Percentiles rank a stretch among this genome's conserved stretches.
These are phyloP conservation scores for Shiraia sp. DNA, from an alignment of 2,329 filamentous ascomycete genomes.

Conservation along the genomic window DNA sequence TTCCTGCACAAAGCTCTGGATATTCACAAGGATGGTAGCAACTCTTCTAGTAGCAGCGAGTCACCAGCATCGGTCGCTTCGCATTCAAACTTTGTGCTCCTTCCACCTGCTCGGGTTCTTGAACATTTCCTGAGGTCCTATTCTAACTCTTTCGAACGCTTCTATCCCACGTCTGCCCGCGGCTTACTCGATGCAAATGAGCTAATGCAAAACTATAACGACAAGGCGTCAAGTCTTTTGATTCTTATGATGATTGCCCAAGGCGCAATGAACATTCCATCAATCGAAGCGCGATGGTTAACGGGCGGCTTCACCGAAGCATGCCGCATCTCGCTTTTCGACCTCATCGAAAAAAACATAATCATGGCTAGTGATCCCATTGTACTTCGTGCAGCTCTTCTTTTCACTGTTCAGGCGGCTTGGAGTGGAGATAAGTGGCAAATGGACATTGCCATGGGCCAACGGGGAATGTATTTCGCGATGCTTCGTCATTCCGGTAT, in stretches of 20 bases:
- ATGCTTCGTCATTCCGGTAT: constrained; percentile 73
- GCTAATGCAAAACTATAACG: constrained; percentile 64
- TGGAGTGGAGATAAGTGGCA: constrained; percentile 80
- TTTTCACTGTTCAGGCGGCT: constrained; percentile 69
- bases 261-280: constrained; percentile 68
- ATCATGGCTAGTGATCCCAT: constrained; percentile 68
- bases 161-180: constrained; percentile 65
- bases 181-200: constrained; percentile 68
- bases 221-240: constrained; percentile 67
- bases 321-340: constrained; percentile 72
- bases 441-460: constrained; percentile 76
- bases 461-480: constrained; percentile 72
- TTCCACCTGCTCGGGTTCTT: constrained; percentile 67
- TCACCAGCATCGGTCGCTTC: constrained; percentile 53
- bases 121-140: constrained; percentile 70
- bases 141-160: constrained; percentile 67
- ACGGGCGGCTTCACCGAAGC: constrained; percentile 70
- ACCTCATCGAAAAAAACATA: constrained; percentile 72
- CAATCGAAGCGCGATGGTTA: constrained; percentile 66
- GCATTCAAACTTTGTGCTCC: constrained; percentile 64
- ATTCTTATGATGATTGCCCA: constrained; percentile 74
- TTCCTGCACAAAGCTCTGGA: constrained; percentile 73
- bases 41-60: constrained; percentile 47
- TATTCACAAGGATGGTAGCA: constrained; percentile 61
- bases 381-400: constrained; percentile 66